Evolutionary conservation across 1,284 basidiomycete species (phyloP).

Genomic region (Sanghuangporus sanghuang): DNA sequence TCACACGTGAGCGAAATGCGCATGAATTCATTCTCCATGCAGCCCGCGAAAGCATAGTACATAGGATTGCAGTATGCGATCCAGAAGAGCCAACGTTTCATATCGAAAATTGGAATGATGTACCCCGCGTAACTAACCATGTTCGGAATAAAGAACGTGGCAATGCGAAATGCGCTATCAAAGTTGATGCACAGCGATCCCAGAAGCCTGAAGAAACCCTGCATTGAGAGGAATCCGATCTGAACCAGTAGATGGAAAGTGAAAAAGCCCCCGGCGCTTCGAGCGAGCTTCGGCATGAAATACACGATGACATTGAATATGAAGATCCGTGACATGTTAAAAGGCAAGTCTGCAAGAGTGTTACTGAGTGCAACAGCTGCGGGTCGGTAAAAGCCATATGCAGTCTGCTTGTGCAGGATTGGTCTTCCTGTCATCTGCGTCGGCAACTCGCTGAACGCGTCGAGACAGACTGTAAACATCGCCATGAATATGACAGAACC

Average conservation of each 20-base stretch:
- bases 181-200: constrained; percentile 62
- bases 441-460: constrained; percentile 77
- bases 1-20: constrained; percentile 68
- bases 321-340: constrained; percentile 59
- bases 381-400: constrained; percentile 79
- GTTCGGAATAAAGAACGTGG: constrained; percentile 60
- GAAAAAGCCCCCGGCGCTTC: constrained; percentile 63
- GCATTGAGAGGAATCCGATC: constrained; percentile 56
- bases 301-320: constrained; percentile 71
- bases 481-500: constrained; percentile 79
- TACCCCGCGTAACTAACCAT: constrained; percentile 68
- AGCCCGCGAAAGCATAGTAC: constrained; percentile 73
- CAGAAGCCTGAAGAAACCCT: constrained; percentile 71
- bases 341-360: constrained; percentile 72
- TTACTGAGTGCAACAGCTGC: constrained; percentile 70
- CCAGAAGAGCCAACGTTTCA: constrained; percentile 93
- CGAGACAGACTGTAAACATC: constrained; percentile 69
- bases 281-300: constrained; percentile 64
- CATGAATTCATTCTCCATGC: constrained; percentile 83
- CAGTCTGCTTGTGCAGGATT: constrained; percentile 62
- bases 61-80: constrained; percentile 77
- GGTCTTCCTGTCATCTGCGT: constrained; percentile 73
- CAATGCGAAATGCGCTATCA: constrained; percentile 55
- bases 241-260: constrained; percentile 68
- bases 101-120: constrained; percentile 65